Evolutionary conservation across 768 basidiomycete genomes (phyloP).

Genomic region (Calocybe cyanea): DNA sequence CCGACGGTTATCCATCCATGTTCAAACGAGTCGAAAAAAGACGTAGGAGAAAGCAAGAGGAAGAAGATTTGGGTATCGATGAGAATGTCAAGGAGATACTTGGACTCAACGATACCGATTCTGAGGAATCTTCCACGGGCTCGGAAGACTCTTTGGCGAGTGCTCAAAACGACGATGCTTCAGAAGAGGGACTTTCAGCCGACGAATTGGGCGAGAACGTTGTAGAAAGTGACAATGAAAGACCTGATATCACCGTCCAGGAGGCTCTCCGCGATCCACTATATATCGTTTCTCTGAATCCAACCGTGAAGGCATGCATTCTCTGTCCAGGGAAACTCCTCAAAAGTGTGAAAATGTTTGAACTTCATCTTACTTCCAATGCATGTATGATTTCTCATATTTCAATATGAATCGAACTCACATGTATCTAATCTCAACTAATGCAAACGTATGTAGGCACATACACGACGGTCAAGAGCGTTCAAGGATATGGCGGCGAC

Average conservation of each 20-base stretch:
- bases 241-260: conserved; percentile 46
- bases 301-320: conserved; percentile 56
- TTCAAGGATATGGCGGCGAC: conserved; percentile 40
- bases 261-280: conserved; percentile 64
- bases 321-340: conserved; percentile 73
- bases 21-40: conserved; percentile 78
- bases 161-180: conserved; percentile 20
- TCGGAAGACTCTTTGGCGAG: conserved; percentile 36
- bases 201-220: conserved; percentile 22
- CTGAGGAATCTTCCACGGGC: conserved; percentile 63
- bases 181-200: conserved; percentile 16
- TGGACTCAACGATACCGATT: conserved; percentile 72
- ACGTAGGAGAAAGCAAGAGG: conserved; percentile 54
- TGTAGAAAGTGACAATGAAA: conserved; percentile 27
- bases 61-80: conserved; percentile 58
- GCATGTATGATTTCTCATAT: conserved; percentile 42
- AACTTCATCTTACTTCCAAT: conserved; percentile 56
- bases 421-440: too few species aligned
- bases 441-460: conserved; percentile 42
- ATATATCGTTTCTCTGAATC: conserved; percentile 52
- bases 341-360: conserved; percentile 53
- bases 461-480: conserved; percentile 54
- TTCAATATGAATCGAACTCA: conserved; percentile 12
- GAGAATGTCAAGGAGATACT: conserved; percentile 50
- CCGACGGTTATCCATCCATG: conserved; percentile 35